These are phyloP conservation scores for Ligustrum vulgare DNA, from an alignment of 257 asterid genomes.

Conservation along the genomic window DNA sequence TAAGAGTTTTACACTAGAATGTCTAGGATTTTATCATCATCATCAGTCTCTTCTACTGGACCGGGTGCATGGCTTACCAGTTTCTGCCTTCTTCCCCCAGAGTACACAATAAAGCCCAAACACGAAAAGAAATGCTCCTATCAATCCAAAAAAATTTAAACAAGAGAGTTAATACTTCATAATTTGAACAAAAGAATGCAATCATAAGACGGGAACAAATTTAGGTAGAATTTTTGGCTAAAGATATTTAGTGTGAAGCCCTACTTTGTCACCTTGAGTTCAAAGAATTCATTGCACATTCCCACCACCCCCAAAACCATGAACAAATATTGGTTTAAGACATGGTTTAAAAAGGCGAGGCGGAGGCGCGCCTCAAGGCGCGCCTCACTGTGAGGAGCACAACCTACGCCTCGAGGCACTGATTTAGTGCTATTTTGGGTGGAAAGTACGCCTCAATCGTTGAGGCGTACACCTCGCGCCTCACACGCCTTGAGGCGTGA, in stretches of 20 bases:
- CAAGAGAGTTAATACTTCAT: background rate
- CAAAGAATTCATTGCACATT: background rate
- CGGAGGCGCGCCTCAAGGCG: too few relatives aligned
- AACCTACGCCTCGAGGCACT: too few relatives aligned
- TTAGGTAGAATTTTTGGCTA: background rate
- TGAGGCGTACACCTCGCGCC: too few relatives aligned
- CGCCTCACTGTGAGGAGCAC: too few relatives aligned
- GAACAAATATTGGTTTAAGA: background rate
- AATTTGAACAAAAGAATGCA: background rate
- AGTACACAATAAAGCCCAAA: background rate
- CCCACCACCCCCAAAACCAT: background rate
- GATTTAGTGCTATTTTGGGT: too few relatives aligned
- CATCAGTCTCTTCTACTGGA: background rate
- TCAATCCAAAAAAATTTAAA: background rate
- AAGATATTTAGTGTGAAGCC: background rate
- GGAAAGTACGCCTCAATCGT: too few relatives aligned
- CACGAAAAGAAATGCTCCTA: background rate
- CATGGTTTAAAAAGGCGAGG: too few relatives aligned
- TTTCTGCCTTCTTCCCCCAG: background rate
- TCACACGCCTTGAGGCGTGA: too few relatives aligned
- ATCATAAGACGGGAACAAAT: background rate
- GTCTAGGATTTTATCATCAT: background rate
- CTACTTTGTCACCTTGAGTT: background rate
- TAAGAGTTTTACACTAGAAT: background rate
- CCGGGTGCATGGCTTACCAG: background rate